These are phyloP conservation scores for Symbiotaphrina buchneri DNA, from an alignment of 495 filamentous ascomycete genomes.

Conservation along the genomic window DNA sequence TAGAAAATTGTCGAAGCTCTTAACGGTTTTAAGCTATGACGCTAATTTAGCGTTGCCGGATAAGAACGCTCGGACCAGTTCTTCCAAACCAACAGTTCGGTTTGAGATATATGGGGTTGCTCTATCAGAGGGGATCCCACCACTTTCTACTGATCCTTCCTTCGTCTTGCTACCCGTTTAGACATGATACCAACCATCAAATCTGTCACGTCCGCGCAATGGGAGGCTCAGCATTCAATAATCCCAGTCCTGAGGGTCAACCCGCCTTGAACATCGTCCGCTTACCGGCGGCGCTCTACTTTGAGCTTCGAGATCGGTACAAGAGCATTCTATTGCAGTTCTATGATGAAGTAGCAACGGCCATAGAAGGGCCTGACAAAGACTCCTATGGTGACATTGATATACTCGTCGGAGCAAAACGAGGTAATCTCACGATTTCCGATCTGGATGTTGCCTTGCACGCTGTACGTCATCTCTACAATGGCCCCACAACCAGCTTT, in stretches of 20 bases:
- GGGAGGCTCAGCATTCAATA: conserved; percentile 33
- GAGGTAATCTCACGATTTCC: conserved; percentile 1
- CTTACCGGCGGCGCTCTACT: conserved; percentile 25
- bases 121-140: too few relatives aligned
- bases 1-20: too few relatives aligned
- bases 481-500: conserved; percentile 12
- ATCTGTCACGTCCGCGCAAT: too few relatives aligned
- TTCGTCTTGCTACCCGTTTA: too few relatives aligned
- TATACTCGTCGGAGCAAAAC: conserved; percentile 24
- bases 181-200: too few relatives aligned
- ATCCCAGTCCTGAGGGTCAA: conserved; percentile 8
- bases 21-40: too few relatives aligned
- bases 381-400: conserved; percentile 34
- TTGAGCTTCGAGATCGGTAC: conserved; percentile 15
- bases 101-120: too few relatives aligned
- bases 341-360: conserved; percentile 21
- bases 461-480: conserved; percentile 4
- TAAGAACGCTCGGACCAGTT: too few relatives aligned
- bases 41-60: too few relatives aligned
- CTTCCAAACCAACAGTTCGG: too few relatives aligned
- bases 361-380: conserved; percentile 33
- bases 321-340: conserved; percentile 18
- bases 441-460: conserved; percentile 4
- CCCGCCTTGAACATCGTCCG: conserved; percentile 26
- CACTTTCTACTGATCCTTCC: too few relatives aligned